phyloP scores from a whole-genome alignment of 2,329 filamentous ascomycete species.

The Penicillium sp. region DNA sequence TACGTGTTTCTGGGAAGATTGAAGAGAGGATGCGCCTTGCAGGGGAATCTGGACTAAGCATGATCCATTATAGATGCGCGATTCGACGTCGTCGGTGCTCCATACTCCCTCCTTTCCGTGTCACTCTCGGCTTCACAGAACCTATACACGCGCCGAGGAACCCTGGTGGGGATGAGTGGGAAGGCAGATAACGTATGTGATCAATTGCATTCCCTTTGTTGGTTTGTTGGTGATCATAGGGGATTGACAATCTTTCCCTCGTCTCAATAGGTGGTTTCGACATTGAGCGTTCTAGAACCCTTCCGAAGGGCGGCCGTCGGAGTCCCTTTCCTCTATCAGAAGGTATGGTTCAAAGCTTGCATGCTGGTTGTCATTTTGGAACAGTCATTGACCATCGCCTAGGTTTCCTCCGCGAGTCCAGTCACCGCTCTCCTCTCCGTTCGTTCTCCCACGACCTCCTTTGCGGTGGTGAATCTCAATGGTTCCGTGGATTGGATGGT shows the following conservation, averaged over 20 bases:
- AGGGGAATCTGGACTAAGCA: constrained; percentile 13
- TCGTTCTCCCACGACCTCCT: constrained; percentile 79
- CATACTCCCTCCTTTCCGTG: constrained; percentile 91
- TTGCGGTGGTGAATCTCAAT: constrained; percentile 84
- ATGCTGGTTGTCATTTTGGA: not conserved
- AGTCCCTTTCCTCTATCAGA: constrained; percentile 92
- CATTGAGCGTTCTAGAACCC: constrained; percentile 80
- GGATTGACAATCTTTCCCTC: constrained; percentile 2
- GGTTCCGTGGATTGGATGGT: constrained; percentile 95
- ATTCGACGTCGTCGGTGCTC: constrained; percentile 88
- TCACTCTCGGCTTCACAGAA: constrained; percentile 89
- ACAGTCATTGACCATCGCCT: constrained; percentile 24
- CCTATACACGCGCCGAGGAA: constrained; percentile 87
- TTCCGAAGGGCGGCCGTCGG: constrained; percentile 75
- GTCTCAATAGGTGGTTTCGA: constrained; percentile 70
- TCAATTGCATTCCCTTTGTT: not conserved
- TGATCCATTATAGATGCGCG: constrained; percentile 66
- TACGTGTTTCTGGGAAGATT: constrained; percentile 19
- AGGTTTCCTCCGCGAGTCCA: constrained; percentile 81
- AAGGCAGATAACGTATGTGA: constrained; percentile 77
- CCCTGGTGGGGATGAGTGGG: constrained; percentile 82
- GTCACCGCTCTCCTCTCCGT: constrained; percentile 86
- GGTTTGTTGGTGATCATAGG: too few relatives aligned
- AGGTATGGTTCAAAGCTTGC: constrained; percentile 33
- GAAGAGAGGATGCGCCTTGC: not conserved